Percentiles rank a stretch among this genome's conserved stretches.
phyloP scores from a whole-genome alignment of 2,329 filamentous ascomycete genomes.

The Verticillium nubilum region DNA sequence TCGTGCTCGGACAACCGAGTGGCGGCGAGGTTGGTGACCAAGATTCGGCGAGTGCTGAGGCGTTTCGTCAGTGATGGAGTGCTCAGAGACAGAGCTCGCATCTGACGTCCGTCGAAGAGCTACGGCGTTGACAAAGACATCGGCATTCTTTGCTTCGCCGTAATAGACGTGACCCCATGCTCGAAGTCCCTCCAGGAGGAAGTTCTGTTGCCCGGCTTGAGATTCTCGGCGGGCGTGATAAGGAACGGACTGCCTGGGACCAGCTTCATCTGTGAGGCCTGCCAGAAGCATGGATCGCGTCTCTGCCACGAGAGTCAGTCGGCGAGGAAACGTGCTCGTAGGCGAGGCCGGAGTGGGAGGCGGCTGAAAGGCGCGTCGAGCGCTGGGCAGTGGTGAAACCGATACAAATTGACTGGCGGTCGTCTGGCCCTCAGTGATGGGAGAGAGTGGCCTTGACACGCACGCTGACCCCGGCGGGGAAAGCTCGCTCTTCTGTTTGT shows the following conservation, averaged over 20 bases:
- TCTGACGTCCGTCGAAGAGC: slow-evolving; percentile 29
- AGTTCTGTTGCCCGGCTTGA: slow-evolving; percentile 5
- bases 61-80: slow-evolving; percentile 1
- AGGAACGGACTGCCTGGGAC: slow-evolving; percentile 19
- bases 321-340: slow-evolving; percentile 7
- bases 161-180: slow-evolving; percentile 36
- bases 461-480: slow-evolving; percentile 6
- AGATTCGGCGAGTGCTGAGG: slow-evolving; percentile 3
- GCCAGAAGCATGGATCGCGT: slow-evolving; percentile 25
- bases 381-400: slow-evolving; percentile 4
- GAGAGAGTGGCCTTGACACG: slow-evolving; percentile 9
- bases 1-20: slow-evolving; percentile 34
- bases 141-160: slow-evolving; percentile 32
- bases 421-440: slow-evolving; percentile 5
- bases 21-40: background rate
- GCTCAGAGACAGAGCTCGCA: slow-evolving; percentile 11
- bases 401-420: background rate
- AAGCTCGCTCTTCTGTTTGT: slow-evolving; percentile 8
- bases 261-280: slow-evolving; percentile 13
- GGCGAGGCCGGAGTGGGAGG: slow-evolving; percentile 12
- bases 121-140: slow-evolving; percentile 39
- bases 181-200: slow-evolving; percentile 26
- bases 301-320: slow-evolving; percentile 22
- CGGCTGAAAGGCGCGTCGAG: slow-evolving; percentile 5
- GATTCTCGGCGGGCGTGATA: slow-evolving; percentile 4